Base-by-base conservation (phyloP, 1,284 basidiomycete species). In the Wolfiporia cocos region DNA sequence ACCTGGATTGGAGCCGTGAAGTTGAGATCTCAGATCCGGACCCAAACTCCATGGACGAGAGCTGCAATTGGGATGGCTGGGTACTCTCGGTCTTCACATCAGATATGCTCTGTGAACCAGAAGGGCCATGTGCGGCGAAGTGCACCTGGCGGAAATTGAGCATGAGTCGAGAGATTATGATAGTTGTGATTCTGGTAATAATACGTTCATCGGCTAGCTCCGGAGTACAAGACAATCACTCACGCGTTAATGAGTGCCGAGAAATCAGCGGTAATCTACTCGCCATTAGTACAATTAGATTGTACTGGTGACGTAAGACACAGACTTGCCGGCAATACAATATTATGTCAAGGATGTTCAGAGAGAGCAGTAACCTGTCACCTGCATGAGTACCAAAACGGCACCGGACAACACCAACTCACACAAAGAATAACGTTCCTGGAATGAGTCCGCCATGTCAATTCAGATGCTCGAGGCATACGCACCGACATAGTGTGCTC, bases 81-180 rank as follows among this genome's bases (percentile, higher is more conserved):
- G 14, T 28, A 9, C 14, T 14, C 14, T 28, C 26, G 14, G n/a
- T n/a, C n/a, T 28, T 14, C 9, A 28, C 14, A 14, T 28, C 7
- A 28, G 26, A 28, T 28, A 14, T 14, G 26, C 14, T 14, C 9
- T 28, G 9, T 28, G 26, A 28, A 14, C 9, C 26, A 7, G 14
- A 14, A 9, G 26, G 26, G 26, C 14, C 26, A 9, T 28, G 9
- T 14, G 32, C 17, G 32, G 32, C 7, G 18, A n/a, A 34, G 15
- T 34, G 32, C 9, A 34, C 32, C 18, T 18, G 10, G 32, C 32
- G 32, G 9, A 34, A 7, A 7, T 34, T 34, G 12, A 34, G 32
- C 32, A 34, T 14, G 18, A 34, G 17, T 22, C 31, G 26, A 38
- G 41, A 32, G 28, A 47, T 42, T 5, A 47, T 32, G 45, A 22